These are phyloP conservation scores for Calonectria crousiana DNA, from an alignment of 2,329 filamentous ascomycete genomes.

Conservation along the genomic window DNA sequence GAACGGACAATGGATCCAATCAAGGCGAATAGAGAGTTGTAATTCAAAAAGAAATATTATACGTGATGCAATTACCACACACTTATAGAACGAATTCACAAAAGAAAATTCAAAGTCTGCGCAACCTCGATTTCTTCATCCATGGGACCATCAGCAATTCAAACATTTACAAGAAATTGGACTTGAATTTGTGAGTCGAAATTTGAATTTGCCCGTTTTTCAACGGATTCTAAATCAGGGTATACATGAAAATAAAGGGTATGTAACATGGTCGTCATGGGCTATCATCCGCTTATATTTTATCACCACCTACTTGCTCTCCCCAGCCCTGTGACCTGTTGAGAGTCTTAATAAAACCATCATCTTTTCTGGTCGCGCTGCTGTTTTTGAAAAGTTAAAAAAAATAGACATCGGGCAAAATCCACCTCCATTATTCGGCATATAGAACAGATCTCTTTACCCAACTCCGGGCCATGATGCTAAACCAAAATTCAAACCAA, in stretches of 20 bases:
- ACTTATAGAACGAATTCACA: background rate
- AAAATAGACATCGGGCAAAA: background rate
- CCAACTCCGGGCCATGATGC: conserved; percentile 34
- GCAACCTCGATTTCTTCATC: background rate
- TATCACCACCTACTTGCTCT: background rate
- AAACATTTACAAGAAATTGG: background rate
- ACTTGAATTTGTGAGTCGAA: background rate
- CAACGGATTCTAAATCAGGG: conserved; percentile 2
- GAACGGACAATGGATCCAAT: conserved; percentile 2
- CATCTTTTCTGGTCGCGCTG: background rate
- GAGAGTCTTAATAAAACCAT: background rate
- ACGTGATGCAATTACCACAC: background rate
- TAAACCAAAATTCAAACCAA: conserved; percentile 24
- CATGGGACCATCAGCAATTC: no score
- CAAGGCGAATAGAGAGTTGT: conserved; percentile 14
- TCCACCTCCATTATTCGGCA: conserved; percentile 23
- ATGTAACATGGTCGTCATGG: conserved; percentile 11
- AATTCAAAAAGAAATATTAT: background rate
- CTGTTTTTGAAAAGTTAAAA: background rate
- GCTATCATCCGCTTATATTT: background rate
- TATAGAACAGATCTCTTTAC: conserved; percentile 27
- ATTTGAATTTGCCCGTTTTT: background rate
- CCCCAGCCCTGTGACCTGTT: background rate
- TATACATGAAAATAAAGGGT: conserved; percentile 10
- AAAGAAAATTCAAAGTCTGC: background rate